These are phyloP conservation scores for Zangia roseola DNA, from an alignment of 768 basidiomycete species.

Conservation along the genomic window DNA sequence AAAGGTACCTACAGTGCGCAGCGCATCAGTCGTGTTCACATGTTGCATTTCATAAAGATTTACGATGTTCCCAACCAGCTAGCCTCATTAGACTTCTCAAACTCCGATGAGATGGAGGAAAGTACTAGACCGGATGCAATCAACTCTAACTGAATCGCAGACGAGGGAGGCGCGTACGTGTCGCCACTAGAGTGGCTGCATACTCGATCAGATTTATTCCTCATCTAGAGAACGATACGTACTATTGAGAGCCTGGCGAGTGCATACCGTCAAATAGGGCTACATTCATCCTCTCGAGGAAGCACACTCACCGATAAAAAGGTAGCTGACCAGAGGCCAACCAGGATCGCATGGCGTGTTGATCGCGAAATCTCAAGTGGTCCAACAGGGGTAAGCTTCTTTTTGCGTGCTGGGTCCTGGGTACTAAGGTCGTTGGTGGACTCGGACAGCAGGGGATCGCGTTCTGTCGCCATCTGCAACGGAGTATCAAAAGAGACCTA, in stretches of 20 bases:
- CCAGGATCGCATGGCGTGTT: conserved; percentile 62
- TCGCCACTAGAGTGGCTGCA: conserved; percentile 73
- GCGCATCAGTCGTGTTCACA: conserved; percentile 1
- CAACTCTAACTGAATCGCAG: conserved; percentile 6
- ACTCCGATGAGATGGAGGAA: conserved; percentile 77
- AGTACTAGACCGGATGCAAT: conserved; percentile 47
- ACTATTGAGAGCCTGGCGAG: conserved; percentile 51
- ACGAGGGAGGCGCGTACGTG: conserved; percentile 45
- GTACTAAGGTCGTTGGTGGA: neutral
- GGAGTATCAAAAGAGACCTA: too few species aligned
- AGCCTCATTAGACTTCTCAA: conserved; percentile 72
- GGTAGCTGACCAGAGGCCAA: conserved; percentile 69
- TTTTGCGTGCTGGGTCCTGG: neutral
- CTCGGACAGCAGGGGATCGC: conserved; percentile 27
- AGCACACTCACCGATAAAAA: conserved; percentile 63
- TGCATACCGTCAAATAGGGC: conserved; percentile 2
- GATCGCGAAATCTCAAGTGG: conserved; percentile 60
- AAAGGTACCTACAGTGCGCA: conserved; percentile 52
- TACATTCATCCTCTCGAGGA: neutral
- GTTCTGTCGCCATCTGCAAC: conserved; percentile 30
- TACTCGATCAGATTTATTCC: neutral
- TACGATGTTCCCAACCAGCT: conserved; percentile 84
- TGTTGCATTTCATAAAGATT: conserved; percentile 13
- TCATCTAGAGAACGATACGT: conserved; percentile 19
- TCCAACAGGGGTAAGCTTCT: conserved; percentile 30